These are phyloP conservation scores for Brassica carinata DNA, from an alignment of 345 rosid species.

Conservation along the genomic window DNA sequence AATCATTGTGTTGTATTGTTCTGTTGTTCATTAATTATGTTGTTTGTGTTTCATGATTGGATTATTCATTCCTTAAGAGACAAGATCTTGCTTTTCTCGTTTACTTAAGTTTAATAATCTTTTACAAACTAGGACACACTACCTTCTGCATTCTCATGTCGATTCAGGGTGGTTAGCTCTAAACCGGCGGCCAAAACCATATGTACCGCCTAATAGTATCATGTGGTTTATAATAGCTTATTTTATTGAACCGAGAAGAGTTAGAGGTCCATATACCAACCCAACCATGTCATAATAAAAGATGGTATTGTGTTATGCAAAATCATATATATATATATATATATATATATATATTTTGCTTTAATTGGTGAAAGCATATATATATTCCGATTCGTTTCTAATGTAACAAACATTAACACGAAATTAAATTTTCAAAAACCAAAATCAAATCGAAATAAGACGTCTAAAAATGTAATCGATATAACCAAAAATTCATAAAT, in stretches of 20 bases:
- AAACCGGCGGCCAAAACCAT: constrained; percentile 2
- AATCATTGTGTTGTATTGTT: constrained; percentile 43
- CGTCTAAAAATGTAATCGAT: neutral
- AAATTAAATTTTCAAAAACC: neutral
- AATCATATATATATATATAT: neutral
- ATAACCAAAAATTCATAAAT: constrained; percentile 8
- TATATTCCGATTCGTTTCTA: neutral
- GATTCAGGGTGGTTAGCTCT: neutral
- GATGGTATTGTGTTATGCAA: neutral
- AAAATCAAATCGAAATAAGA: neutral
- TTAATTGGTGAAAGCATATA: neutral
- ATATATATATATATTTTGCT: no score
- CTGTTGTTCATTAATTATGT: constrained; percentile 42
- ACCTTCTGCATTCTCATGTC: neutral
- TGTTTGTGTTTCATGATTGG: constrained; percentile 44
- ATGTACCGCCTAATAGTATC: neutral
- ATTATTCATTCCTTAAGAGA: constrained; percentile 30
- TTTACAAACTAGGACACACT: neutral
- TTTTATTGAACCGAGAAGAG: neutral
- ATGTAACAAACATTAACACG: neutral
- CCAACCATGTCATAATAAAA: constrained; percentile 15
- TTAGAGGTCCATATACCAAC: constrained; percentile 5
- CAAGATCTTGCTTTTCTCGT: constrained; percentile 34
- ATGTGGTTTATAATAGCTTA: neutral
- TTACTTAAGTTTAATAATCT: constrained; percentile 7